phyloP scores from a whole-genome alignment of 768 basidiomycete genomes.

The Amanita rubescens region DNA sequence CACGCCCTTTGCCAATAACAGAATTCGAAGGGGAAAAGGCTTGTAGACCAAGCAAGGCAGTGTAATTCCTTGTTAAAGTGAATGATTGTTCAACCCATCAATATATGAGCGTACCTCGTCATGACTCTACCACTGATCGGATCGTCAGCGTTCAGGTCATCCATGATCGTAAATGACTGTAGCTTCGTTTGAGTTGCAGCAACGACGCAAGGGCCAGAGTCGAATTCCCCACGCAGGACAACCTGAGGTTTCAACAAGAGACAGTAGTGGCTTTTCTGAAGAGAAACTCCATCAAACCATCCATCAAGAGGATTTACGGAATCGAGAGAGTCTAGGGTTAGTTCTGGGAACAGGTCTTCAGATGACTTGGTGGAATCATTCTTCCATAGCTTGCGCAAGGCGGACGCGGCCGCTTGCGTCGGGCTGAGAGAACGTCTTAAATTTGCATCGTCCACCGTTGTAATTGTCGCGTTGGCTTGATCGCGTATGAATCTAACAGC shows the following conservation, averaged over 20 bases:
- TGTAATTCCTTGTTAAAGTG: slow-evolving; percentile 54
- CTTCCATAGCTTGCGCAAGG: slow-evolving; percentile 56
- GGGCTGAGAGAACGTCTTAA: slow-evolving; percentile 30
- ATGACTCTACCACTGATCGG: slow-evolving; percentile 80
- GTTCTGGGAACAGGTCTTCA: slow-evolving; percentile 27
- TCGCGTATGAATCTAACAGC: slow-evolving; percentile 86
- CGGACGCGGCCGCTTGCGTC: slow-evolving; percentile 61
- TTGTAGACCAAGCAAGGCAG: slow-evolving; percentile 74
- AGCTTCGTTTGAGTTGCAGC: slow-evolving; percentile 77
- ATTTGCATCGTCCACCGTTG: slow-evolving; percentile 18
- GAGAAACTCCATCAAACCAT: slow-evolving; percentile 65
- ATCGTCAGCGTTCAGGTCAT: slow-evolving; percentile 70
- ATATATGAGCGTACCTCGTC: slow-evolving; percentile 51
- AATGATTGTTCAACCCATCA: neutral
- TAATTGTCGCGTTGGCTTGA: slow-evolving; percentile 51
- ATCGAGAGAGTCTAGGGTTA: slow-evolving; percentile 22
- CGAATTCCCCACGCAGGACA: slow-evolving; percentile 55
- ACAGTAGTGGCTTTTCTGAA: slow-evolving; percentile 70
- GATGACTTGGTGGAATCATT: slow-evolving; percentile 46
- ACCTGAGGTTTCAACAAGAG: slow-evolving; percentile 90
- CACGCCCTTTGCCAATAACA: slow-evolving; percentile 39
- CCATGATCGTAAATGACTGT: slow-evolving; percentile 75
- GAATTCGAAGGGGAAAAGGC: slow-evolving; percentile 66
- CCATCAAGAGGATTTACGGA: slow-evolving; percentile 56
- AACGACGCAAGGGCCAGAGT: slow-evolving; percentile 55